These are phyloP conservation scores for Coleophoma eucalyptorum DNA, from an alignment of 2,329 filamentous ascomycete species.

Conservation along the genomic window DNA sequence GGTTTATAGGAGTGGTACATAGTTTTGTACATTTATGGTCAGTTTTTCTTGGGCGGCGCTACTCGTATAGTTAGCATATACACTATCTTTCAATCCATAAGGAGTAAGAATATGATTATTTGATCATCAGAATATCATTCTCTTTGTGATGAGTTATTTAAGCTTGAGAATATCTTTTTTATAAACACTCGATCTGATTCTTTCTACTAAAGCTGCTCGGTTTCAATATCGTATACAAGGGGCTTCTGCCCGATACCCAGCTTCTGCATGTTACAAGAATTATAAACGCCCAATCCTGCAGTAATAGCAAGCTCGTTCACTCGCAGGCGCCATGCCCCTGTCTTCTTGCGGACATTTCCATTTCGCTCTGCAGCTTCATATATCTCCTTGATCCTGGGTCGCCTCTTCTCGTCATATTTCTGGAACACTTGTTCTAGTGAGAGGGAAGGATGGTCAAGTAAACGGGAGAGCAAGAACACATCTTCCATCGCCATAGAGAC, in stretches of 20 bases:
- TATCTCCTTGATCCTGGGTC: constrained; percentile 27
- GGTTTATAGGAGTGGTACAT: too few species aligned
- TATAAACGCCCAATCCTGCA: constrained; percentile 10
- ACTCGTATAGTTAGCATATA: too few species aligned
- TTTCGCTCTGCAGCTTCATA: constrained; percentile 20
- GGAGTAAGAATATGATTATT: too few species aligned
- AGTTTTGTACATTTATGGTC: too few species aligned
- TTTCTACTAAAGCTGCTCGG: constrained; percentile 1
- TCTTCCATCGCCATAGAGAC: constrained; percentile 54
- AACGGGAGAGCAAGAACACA: constrained; percentile 31
- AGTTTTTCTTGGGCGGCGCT: too few species aligned
- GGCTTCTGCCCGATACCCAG: constrained; percentile 18
- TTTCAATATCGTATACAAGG: constrained; percentile 28
- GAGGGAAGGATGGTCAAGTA: constrained; percentile 15
- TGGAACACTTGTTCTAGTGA: constrained; percentile 17
- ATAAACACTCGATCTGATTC: too few species aligned
- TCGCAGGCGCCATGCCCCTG: constrained; percentile 21
- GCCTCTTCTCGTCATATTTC: constrained; percentile 25
- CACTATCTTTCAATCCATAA: too few species aligned
- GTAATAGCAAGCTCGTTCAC: constrained; percentile 21
- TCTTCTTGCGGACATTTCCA: constrained; percentile 19
- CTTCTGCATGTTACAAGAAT: constrained; percentile 17
- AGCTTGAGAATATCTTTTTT: too few species aligned
- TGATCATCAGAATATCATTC: too few species aligned
- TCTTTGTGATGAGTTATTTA: too few species aligned